Evolutionary conservation across 139 green algal species (phyloP).

Genomic region (Nannochloris sp.): DNA sequence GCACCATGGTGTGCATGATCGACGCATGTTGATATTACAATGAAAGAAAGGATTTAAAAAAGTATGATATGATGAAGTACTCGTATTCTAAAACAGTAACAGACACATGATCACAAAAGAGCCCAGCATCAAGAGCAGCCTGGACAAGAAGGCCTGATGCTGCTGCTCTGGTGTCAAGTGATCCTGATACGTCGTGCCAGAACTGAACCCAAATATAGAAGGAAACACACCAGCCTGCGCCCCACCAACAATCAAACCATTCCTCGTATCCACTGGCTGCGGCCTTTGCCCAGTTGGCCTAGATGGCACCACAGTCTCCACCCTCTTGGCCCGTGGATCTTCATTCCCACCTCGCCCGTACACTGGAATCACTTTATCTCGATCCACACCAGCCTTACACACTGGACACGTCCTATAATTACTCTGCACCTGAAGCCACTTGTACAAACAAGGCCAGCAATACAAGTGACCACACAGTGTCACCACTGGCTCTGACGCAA

Average conservation of each 20-base stretch:
- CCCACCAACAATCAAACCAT: conserved; percentile 13
- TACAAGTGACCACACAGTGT: conserved; percentile 93
- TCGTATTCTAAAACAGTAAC: conserved; percentile 8
- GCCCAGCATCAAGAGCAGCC: conserved; percentile 85
- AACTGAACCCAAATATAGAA: too few relatives aligned
- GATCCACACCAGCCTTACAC: conserved; percentile 82
- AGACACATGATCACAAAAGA: conserved; percentile 84
- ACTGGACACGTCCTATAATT: conserved; percentile 69
- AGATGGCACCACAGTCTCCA: conserved; percentile 20
- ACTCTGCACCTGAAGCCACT: conserved; percentile 74
- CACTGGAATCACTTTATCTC: conserved; percentile 78
- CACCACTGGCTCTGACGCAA: conserved; percentile 83
- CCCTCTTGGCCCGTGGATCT: conserved; percentile 39
- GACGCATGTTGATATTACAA: too few relatives aligned
- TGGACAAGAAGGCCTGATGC: conserved; percentile 70
- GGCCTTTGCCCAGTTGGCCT: conserved; percentile 47
- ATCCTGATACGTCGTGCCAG: conserved; percentile 33
- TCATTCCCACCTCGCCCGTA: conserved; percentile 63
- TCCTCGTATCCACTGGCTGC: conserved; percentile 19
- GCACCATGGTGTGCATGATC: too few relatives aligned
- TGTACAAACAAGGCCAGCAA: conserved; percentile 91
- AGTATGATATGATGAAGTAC: too few relatives aligned
- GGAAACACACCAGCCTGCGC: neutral
- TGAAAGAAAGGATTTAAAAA: too few relatives aligned
- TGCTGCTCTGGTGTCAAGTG: conserved; percentile 82